phyloP scores from a whole-genome alignment of 2,329 filamentous ascomycete genomes.

The Fusarium anguioides region DNA sequence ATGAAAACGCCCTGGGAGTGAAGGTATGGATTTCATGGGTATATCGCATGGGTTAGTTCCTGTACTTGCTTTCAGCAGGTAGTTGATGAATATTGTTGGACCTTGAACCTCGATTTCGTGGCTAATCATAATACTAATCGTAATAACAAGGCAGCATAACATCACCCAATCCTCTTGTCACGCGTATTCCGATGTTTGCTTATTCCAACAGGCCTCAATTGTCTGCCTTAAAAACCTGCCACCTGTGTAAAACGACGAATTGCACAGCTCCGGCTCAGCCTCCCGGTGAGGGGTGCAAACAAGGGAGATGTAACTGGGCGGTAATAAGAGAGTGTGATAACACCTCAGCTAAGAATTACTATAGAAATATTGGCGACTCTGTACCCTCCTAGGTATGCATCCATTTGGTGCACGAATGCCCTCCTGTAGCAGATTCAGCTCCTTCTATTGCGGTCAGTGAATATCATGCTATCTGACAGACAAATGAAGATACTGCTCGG shows the following conservation, averaged over 20 bases:
- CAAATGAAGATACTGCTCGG: constrained; percentile 4
- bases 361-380: not conserved
- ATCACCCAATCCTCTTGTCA: constrained; percentile 21
- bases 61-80: not conserved
- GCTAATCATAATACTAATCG: not conserved
- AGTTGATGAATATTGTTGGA: not conserved
- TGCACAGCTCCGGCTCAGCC: constrained; percentile 33
- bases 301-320: constrained; percentile 29
- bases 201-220: constrained; percentile 23
- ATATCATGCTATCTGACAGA: not conserved
- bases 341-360: constrained; percentile 6
- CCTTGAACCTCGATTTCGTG: not conserved
- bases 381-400: too few species aligned
- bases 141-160: not conserved
- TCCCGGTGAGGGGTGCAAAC: constrained; percentile 38
- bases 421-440: constrained; percentile 2
- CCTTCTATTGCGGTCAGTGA: not conserved
- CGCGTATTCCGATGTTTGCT: constrained; percentile 29
- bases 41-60: not conserved
- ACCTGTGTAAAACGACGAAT: constrained; percentile 30
- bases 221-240: constrained; percentile 24
- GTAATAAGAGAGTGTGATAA: constrained; percentile 29
- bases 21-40: not conserved
- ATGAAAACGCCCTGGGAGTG: constrained; percentile 16
- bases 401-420: constrained; percentile 11